These are phyloP conservation scores for Naganishia liquefaciens DNA, from an alignment of 1,284 basidiomycete species.

Conservation along the genomic window DNA sequence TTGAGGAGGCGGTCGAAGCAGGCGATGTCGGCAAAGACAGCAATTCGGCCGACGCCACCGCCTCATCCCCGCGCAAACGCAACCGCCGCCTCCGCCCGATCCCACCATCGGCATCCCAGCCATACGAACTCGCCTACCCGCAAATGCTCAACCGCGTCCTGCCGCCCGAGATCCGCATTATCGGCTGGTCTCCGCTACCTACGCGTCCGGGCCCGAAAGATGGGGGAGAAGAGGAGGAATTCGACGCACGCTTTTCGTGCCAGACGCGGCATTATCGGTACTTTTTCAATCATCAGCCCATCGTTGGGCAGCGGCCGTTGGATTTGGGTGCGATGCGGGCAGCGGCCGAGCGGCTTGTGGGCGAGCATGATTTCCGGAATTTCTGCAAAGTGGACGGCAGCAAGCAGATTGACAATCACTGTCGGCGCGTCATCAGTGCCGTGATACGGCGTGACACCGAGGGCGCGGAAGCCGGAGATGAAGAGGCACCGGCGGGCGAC, in stretches of 20 bases:
- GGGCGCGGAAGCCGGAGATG: conserved; percentile 24
- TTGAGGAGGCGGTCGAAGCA: neutral
- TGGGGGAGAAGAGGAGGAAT: conserved; percentile 50
- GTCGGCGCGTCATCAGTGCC: conserved; percentile 43
- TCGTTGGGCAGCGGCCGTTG: conserved; percentile 58
- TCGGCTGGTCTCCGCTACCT: conserved; percentile 92
- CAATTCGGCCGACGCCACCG: neutral
- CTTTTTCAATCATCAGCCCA: conserved; percentile 66
- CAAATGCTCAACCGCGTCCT: conserved; percentile 84
- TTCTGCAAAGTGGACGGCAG: conserved; percentile 91
- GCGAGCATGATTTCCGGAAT: conserved; percentile 95
- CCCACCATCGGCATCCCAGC: conserved; percentile 34
- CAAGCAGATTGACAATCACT: conserved; percentile 79
- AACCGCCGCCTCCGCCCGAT: conserved; percentile 10
- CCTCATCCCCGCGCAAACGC: conserved; percentile 14
- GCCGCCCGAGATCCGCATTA: conserved; percentile 83
- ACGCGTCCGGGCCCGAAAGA: conserved; percentile 36
- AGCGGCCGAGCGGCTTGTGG: conserved; percentile 71
- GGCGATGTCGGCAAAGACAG: neutral
- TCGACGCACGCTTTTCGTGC: conserved; percentile 89
- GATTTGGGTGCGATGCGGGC: conserved; percentile 75
- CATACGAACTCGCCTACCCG: conserved; percentile 73
- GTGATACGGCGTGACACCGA: conserved; percentile 38
- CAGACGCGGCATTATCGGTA: conserved; percentile 93
- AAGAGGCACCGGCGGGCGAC: conserved; percentile 1